Base-by-base conservation (phyloP, 2,329 filamentous ascomycete genomes). In the Paraphaeosphaeria minitans region DNA sequence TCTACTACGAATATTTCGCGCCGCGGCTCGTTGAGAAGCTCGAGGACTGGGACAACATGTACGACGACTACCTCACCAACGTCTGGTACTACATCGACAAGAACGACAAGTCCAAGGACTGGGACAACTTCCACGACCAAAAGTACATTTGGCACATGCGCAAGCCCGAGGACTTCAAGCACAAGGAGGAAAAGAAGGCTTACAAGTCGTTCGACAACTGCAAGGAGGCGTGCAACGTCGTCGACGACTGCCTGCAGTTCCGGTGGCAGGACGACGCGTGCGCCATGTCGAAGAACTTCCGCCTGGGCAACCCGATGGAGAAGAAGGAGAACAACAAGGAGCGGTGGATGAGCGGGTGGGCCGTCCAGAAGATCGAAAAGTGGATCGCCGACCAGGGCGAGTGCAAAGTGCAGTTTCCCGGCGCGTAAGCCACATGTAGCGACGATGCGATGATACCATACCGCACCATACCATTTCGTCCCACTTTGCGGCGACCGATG, bases 311-410 rank as follows among this genome's bases (percentile, higher is more conserved):
- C 33, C 53, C 53, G 19, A 55, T 41, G 53, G 12, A 55, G 22
- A 48, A 55, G 35, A 10, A 19, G 21, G 31, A 47, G 16, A 22
- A 48, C 29, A 8, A 47, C 21, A 48, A 55, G 53, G 29, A 55
- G 53, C 29, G 53, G 19, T 55, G 45, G 43, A 55, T 48, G 21
- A 89, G 89, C 0, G 82, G 85, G 24, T 89, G 86, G 80, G 87
- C 88, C 0, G 89, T 91, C 70, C 77, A 83, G 59, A 83, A 83
- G 0, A 87, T 90, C n/a, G 85, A 84, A 63, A 81, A 81, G 59
- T 90, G 84, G 80, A 89, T 88, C 48, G 42, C 31, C 13, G 45
- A 55, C 16, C 53, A 55, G 43, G 53, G 33, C 29, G 53, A 55
- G 42, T 55, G 53, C 43, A 24, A 54, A 29, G 52, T 54, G 5